phyloP scores from a whole-genome alignment of 129 eudicot species.

The Artemisia tridentata region DNA sequence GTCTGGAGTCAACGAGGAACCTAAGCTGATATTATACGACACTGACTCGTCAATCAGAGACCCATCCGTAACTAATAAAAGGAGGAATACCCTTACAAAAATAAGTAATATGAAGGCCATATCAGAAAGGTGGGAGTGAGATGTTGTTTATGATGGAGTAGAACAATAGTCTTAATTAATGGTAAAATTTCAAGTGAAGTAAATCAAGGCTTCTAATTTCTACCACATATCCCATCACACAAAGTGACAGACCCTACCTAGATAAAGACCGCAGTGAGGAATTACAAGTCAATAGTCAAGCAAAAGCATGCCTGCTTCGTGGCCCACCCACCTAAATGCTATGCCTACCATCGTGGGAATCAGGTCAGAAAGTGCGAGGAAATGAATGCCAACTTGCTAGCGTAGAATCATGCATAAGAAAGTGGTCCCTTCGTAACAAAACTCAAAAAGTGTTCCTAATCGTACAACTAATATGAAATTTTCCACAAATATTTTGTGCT shows the following conservation, averaged over 20 bases:
- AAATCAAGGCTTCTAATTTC: conserved; percentile 20
- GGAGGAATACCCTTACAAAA: conserved; percentile 11
- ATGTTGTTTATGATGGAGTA: conserved; percentile 13
- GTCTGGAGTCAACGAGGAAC: conserved; percentile 25
- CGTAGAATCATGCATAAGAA: neutral
- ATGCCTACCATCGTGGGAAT: neutral
- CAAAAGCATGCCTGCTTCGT: neutral
- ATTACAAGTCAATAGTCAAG: neutral
- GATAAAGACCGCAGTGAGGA: neutral
- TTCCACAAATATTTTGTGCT: too few species aligned
- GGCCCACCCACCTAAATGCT: neutral
- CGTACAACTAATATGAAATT: too few species aligned
- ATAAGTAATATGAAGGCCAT: conserved; percentile 24
- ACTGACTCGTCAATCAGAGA: neutral
- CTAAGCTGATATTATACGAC: conserved; percentile 23
- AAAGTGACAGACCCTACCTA: neutral
- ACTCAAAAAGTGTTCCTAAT: too few species aligned
- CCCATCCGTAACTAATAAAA: conserved; percentile 25
- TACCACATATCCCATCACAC: conserved; percentile 1
- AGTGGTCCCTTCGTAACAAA: neutral
- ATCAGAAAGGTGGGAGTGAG: conserved; percentile 1
- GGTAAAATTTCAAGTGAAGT: conserved; percentile 6
- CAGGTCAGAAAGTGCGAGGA: neutral
- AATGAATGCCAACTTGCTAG: neutral
- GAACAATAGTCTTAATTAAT: neutral